Evolutionary conservation across 2,329 filamentous ascomycete genomes (phyloP), one percentile per base, ranked within the genome.

Genomic region (Aspergillus jensenii): DNA sequence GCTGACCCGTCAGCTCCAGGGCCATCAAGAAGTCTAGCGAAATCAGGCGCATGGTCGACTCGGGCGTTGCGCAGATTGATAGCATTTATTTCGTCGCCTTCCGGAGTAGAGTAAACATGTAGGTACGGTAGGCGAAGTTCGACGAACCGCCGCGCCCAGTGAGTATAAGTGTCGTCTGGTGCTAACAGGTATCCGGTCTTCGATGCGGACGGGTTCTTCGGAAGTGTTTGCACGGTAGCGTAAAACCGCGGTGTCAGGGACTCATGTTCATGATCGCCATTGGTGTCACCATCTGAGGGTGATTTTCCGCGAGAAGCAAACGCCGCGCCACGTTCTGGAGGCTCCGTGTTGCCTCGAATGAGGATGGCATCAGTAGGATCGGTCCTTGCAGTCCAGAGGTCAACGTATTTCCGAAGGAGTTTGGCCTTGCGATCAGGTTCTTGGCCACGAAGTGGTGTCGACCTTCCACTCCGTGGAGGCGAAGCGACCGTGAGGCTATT

Each of bases 81-180:
- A 9, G 95, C 88, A 54, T 89, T 91, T 46, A 97, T 84, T 74
- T 97, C 93, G 66, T 98, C 95, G 17, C 93, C 93, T 41, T 96
- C 90, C 0, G 88, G 86, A 0, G 89, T 87, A 23, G 86, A 90
- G 76, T 98, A 91, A 37, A 99, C 85, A 74, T 98, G 92, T 53
- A 99, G 82, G 71, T 98, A 99, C 0, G 95, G 95, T 52, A 90
- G 84, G 33, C 95, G 86, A 27, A 99, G 84, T 76, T 99, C 95
- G 50, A 97, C 91, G 70, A 96, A 98, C 43, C 93, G 88, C 67
- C 93, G 91, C 27, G 95, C 84, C 95, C 95, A 99, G 60, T 89
- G 86, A 21, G 88, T 90, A 63, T 76, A 73, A 54, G 90, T 88
- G 55, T 87, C 88, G 69, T 92, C 92, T 0, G 92, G 92, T 3